These are phyloP conservation scores for Senecio squalidus DNA, from an alignment of 140 eudicot species.

Conservation along the genomic window DNA sequence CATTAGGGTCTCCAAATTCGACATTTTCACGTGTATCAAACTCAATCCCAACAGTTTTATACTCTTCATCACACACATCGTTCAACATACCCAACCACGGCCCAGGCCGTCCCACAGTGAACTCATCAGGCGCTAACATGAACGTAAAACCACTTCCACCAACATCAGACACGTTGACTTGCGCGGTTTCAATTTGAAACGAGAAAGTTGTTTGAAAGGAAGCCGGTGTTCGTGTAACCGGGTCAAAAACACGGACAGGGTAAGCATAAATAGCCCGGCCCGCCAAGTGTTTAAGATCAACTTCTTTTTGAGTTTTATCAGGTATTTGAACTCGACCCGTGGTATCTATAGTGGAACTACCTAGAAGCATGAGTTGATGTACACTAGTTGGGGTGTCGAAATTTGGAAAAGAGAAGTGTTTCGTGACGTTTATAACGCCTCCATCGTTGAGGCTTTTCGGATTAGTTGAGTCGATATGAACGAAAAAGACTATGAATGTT, in stretches of 20 bases:
- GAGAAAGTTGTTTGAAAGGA: constrained; percentile 58
- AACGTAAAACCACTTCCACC: constrained; percentile 70
- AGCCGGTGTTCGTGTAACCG: constrained; percentile 48
- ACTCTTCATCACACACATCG: constrained; percentile 60
- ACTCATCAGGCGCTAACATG: constrained; percentile 62
- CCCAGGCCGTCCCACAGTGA: constrained; percentile 68
- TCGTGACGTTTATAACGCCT: constrained; percentile 37
- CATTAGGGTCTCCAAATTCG: constrained; percentile 64
- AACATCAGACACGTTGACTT: neutral
- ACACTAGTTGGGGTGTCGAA: constrained; percentile 26
- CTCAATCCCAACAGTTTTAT: constrained; percentile 57
- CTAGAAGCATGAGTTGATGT: constrained; percentile 47
- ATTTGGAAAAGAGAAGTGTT: constrained; percentile 42
- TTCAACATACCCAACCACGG: constrained; percentile 79
- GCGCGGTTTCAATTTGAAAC: constrained; percentile 39
- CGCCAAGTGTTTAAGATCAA: constrained; percentile 37
- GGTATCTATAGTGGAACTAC: constrained; percentile 48
- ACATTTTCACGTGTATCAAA: constrained; percentile 57
- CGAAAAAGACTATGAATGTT: constrained; percentile 21
- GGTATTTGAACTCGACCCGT: constrained; percentile 54
- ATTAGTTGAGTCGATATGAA: constrained; percentile 8
- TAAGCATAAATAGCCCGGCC: constrained; percentile 56
- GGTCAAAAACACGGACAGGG: constrained; percentile 59
- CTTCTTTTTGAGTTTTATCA: constrained; percentile 16
- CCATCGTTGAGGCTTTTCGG: constrained; percentile 6